Percentiles rank a stretch among this genome's conserved stretches.
Conservation (phyloP, 2,329 filamentous ascomycete species). For the Pseudonectria foliicola region DNA sequence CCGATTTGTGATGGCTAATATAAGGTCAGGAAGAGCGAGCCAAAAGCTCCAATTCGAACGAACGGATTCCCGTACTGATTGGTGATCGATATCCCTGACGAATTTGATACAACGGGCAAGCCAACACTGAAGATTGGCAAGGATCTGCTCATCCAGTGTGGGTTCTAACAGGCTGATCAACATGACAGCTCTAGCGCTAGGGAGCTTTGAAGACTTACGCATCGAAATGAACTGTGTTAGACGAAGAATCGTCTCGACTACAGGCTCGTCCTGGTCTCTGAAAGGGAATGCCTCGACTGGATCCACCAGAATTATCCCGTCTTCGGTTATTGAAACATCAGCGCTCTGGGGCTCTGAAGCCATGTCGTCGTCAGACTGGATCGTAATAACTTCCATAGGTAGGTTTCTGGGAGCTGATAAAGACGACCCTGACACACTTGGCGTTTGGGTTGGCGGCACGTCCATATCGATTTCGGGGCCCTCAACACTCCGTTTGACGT, state of each 20-base stretch:
- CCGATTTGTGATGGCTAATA: conserved; percentile 27
- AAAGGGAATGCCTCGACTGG: conserved; percentile 43
- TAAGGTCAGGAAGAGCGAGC: conserved; percentile 43
- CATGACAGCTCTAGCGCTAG: background rate
- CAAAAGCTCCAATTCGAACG: conserved; percentile 43
- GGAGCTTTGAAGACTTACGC: conserved; percentile 16
- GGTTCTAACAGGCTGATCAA: conserved; percentile 30
- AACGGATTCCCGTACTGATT: conserved; percentile 35
- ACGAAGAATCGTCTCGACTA: conserved; percentile 28
- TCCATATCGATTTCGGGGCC: conserved; percentile 33
- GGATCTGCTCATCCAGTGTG: conserved; percentile 35
- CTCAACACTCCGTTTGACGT: conserved; percentile 40
- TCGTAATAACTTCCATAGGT: conserved; percentile 35
- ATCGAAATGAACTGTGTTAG: conserved; percentile 29
- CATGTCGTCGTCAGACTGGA: conserved; percentile 32
- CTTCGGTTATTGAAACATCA: conserved; percentile 18
- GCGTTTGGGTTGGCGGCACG: conserved; percentile 15
- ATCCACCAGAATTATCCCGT: conserved; percentile 26
- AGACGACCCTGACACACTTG: conserved; percentile 25
- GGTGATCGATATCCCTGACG: conserved; percentile 26
- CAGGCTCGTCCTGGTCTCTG: conserved; percentile 24
- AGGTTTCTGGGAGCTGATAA: conserved; percentile 36
- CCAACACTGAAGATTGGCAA: conserved; percentile 42
- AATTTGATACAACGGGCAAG: conserved; percentile 41
- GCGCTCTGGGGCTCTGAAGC: conserved; percentile 26